Evolutionary conservation across 257 asterid species (phyloP), one percentile per base, ranked within the genome.

Genomic region (Primulina huaijiensis): DNA sequence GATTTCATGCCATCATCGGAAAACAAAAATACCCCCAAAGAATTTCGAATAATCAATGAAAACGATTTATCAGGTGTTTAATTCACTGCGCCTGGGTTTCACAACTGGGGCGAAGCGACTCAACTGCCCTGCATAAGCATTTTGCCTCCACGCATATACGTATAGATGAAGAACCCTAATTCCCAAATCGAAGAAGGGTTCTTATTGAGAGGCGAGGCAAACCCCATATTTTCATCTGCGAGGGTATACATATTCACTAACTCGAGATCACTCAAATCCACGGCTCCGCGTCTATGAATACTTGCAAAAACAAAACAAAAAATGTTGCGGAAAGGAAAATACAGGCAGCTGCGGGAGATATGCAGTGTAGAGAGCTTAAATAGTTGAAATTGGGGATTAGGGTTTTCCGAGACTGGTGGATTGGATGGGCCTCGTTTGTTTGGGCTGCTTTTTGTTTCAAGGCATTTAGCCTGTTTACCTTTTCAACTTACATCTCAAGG

Each of bases 1-100:
- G 97, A 89, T 91, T 59, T 9, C 85, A 85, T 85, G 87, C 89
- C 97, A 91, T 91, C 97, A 91, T 62, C 3, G 95, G 95, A 87
- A 74, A 29, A 10, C n/a, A 50, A 20, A 6, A 12, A 31, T 2
- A 1, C 37, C 67, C 65, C 66, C 37, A 7, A 62, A 0, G 11
- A 8, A 53, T n/a, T 11, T 6, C 3, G 0, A 3, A 30, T 6
- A 23, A 46, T 31, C 2, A 60, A 58, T 14, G 6, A 7, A 30
- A 14, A 7, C 12, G 35, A 77, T 87, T 16, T 87, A 63, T 85
- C 95, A 77, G 89, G 71, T 8, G 34, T 40, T 62, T 38, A 20
- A 83, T 83, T 83, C 88, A 76, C 88, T 80, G 82, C 84, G 81
- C 96, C 95, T 25, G 89, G 75, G 29, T 56, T 50, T 7, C 34